A percentile compares a stretch with the other conserved stretches of the same genome.
These are phyloP conservation scores for Eucalyptus tenuipes DNA, from an alignment of 345 rosid genomes.

Conservation along the genomic window DNA sequence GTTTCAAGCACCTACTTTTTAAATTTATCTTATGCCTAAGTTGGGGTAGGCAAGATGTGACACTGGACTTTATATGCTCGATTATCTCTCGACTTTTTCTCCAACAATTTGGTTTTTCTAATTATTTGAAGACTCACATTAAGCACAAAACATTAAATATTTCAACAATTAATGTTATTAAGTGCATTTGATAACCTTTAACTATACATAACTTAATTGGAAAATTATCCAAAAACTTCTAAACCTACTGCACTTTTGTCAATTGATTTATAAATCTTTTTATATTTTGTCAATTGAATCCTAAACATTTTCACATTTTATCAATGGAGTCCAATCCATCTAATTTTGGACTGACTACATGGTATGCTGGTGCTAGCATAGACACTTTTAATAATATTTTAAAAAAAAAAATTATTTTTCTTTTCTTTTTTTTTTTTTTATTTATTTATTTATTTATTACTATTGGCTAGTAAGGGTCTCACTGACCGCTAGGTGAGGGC, in stretches of 20 bases:
- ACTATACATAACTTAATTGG: neutral
- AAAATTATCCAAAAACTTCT: too few species aligned
- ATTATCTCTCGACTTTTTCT: neutral
- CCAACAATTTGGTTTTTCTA: neutral
- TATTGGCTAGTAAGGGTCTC: neutral
- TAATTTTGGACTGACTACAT: too few species aligned
- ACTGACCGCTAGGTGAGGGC: neutral
- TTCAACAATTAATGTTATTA: neutral
- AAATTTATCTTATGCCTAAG: neutral
- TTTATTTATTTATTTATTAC: neutral
- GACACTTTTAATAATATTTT: too few species aligned
- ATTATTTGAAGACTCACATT: neutral
- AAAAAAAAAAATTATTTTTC: too few species aligned
- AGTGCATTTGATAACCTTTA: neutral
- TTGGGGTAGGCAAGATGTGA: neutral
- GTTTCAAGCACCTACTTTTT: neutral
- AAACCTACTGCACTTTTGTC: rapidly evolving
- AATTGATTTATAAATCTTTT: too few species aligned
- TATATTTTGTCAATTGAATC: too few species aligned
- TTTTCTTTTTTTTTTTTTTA: too few species aligned
- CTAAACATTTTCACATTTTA: too few species aligned
- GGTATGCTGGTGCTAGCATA: too few species aligned
- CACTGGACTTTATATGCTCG: neutral
- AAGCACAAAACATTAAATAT: neutral
- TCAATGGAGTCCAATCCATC: rapidly evolving